Conservation (phyloP, 345 rosid genomes). For the Raphanus raphanistrum region DNA sequence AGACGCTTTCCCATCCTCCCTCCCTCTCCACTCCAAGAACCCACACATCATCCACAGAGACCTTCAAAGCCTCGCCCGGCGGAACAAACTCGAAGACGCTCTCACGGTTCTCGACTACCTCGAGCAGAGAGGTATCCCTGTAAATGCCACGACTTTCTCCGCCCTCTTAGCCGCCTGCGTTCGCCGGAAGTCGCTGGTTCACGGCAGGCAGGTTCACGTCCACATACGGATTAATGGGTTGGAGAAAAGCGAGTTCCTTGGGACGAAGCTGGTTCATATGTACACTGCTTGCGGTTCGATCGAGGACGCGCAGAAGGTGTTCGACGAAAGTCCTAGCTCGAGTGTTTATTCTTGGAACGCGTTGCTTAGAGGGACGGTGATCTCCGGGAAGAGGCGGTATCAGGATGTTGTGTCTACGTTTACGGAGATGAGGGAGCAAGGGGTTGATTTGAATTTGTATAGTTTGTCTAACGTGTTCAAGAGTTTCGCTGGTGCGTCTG, state of each 20-base stretch:
- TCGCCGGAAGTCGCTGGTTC: conserved; percentile 53
- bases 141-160: conserved; percentile 70
- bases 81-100: conserved; percentile 71
- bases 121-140: conserved; percentile 71
- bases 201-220: conserved; percentile 63
- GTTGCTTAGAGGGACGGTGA: conserved; percentile 76
- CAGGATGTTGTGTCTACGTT: conserved; percentile 60
- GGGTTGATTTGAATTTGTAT: conserved; percentile 72
- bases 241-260: conserved; percentile 64
- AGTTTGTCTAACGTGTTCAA: conserved; percentile 68
- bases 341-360: conserved; percentile 83
- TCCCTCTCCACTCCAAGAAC: conserved; percentile 61
- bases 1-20: conserved; percentile 63
- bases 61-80: conserved; percentile 58
- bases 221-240: conserved; percentile 68
- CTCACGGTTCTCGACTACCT: conserved; percentile 66
- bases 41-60: conserved; percentile 65
- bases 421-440: conserved; percentile 64
- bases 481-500: conserved; percentile 85
- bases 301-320: conserved; percentile 63
- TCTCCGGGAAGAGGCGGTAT: conserved; percentile 63
- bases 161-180: conserved; percentile 71
- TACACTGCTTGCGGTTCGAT: conserved; percentile 69
- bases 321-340: conserved; percentile 52
- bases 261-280: conserved; percentile 68